These are phyloP conservation scores for Graphilbum fragrans DNA, from an alignment of 2,329 filamentous ascomycete genomes.

Conservation along the genomic window DNA sequence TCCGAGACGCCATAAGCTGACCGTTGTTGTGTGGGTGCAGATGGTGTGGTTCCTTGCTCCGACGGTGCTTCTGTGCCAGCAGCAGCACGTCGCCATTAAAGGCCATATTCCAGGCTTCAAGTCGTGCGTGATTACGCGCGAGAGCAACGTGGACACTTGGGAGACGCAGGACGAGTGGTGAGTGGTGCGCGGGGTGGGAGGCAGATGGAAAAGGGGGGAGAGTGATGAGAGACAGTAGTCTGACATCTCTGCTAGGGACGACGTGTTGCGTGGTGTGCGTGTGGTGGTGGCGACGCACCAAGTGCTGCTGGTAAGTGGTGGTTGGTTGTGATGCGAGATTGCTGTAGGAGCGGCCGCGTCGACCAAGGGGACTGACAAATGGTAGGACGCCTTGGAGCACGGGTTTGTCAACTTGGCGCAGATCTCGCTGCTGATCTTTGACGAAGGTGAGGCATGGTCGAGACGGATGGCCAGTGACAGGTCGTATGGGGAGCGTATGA, in stretches of 20 bases:
- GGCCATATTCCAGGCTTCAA: constrained; percentile 47
- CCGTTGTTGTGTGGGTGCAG: constrained; percentile 20
- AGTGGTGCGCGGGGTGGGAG: constrained; percentile 12
- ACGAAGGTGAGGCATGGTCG: constrained; percentile 51
- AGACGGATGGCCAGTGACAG: too few relatives aligned
- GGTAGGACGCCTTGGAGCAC: constrained; percentile 55
- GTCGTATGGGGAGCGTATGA: too few relatives aligned
- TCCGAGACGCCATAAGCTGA: too few relatives aligned
- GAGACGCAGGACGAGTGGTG: constrained; percentile 42
- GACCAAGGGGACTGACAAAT: neutral
- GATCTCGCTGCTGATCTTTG: constrained; percentile 63
- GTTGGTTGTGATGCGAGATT: too few relatives aligned
- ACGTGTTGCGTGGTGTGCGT: constrained; percentile 47
- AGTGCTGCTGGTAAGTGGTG: constrained; percentile 38
- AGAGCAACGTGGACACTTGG: constrained; percentile 64
- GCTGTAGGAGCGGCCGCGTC: too few relatives aligned
- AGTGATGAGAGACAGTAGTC: neutral
- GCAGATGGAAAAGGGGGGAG: neutral
- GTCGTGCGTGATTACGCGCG: constrained; percentile 52
- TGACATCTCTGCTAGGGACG: constrained; percentile 34
- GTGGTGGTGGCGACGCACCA: constrained; percentile 72
- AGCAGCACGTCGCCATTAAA: constrained; percentile 51
- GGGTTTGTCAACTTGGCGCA: constrained; percentile 55
- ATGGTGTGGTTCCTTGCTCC: constrained; percentile 64
- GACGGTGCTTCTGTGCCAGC: constrained; percentile 53